Base-by-base conservation (phyloP, 345 rosid species). In the Hevea brasiliensis region DNA sequence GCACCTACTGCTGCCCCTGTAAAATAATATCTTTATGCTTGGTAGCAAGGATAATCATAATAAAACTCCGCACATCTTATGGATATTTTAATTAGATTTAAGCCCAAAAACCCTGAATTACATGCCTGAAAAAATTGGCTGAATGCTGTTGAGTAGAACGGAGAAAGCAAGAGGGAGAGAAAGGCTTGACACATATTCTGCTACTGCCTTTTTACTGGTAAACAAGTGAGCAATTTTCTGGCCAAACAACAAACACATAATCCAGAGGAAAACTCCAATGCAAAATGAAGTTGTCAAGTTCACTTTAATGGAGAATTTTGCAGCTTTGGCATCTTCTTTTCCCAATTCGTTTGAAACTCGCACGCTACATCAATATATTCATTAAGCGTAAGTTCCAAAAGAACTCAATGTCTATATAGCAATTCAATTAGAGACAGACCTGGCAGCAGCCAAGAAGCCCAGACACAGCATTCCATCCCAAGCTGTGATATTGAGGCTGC, bases 291-390 rank as follows among this genome's bases (percentile, higher is more conserved):
- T 83, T 4, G 47, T 4, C 1, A 80, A 24, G 4, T 53, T 53
- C 8, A 83, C 85, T 70, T 76, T 81, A 5, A 85, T 67, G 1
- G 88, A 68, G 48, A 85, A 85, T 27, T 70, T 69, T 18, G 80
- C 84, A 11, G 85, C 88, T 32, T 74, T 71, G 0, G 80, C 79
- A 40, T 84, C 64, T 47, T 84, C 85, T 66, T 48, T 79, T 35
- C 90, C 90, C 58, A 87, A 40, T 80, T 85, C 87, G 61, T 87
- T 87, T 17, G 87, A 69, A 6, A 87, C 81, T 27, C 90, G 72
- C 18, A 85, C 90, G 0, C 96, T 90, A 58, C 11, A 48, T 2
- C 37, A 32, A 32, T 4, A 32, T 32, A 32, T 32, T 32, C 37
- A 32, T 32, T 32, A 32, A 32, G 37, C 2, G 37, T 4, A 32